These are phyloP conservation scores for Bathelium albidoporum DNA, from an alignment of 495 filamentous ascomycete species.

Conservation along the genomic window DNA sequence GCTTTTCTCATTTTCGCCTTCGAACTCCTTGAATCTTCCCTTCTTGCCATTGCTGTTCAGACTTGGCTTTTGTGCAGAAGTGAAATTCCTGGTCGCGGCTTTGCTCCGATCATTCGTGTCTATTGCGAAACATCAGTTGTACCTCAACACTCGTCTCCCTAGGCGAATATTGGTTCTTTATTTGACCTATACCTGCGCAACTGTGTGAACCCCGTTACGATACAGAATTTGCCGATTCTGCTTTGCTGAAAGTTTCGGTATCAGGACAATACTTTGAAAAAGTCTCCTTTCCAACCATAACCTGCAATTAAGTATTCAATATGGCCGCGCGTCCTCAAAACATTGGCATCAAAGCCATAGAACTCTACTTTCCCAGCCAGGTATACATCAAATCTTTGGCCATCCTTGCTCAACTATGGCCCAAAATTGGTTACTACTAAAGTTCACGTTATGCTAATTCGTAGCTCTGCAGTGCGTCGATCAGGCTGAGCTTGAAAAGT, in stretches of 20 bases:
- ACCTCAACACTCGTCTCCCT: no score
- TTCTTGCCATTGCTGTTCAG: background rate
- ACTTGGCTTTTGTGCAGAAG: background rate
- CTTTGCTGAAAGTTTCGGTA: no score
- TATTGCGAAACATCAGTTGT: background rate
- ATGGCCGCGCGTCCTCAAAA: slow-evolving; percentile 91
- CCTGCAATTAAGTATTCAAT: slow-evolving; percentile 26
- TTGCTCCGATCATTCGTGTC: background rate
- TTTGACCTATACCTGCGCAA: no score
- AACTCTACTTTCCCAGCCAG: slow-evolving; percentile 96
- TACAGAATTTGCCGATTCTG: no score
- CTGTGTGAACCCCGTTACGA: no score
- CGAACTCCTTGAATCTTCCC: background rate
- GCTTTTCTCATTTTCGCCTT: background rate
- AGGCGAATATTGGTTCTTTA: no score
- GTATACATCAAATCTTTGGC: slow-evolving; percentile 38
- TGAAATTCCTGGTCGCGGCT: background rate
- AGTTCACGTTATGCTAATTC: no score
- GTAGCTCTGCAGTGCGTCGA: slow-evolving; percentile 68
- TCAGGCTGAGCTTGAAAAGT: slow-evolving; percentile 91
- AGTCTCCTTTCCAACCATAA: no score
- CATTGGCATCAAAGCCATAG: slow-evolving; percentile 99
- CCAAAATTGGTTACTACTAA: no score
- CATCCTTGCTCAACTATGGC: background rate
- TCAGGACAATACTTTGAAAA: no score